These are phyloP conservation scores for Coemansia sp. DNA, from an alignment of 192 early-diverging fungal genomes.

Conservation along the genomic window DNA sequence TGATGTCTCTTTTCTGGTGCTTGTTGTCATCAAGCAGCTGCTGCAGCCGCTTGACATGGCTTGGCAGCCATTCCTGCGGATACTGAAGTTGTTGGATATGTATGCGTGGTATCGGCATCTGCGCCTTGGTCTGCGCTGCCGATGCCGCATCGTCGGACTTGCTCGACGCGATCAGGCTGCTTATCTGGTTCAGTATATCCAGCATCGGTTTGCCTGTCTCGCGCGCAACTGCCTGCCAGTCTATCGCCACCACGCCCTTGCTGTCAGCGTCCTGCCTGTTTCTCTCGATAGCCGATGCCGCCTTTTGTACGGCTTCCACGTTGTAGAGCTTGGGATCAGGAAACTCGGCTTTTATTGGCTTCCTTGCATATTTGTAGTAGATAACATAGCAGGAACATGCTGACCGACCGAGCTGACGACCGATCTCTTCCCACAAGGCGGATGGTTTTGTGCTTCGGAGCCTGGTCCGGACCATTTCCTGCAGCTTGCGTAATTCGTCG, in stretches of 20 bases:
- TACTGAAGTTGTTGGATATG: neutral
- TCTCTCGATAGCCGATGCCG: neutral
- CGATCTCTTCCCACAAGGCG: neutral
- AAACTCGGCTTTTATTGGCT: neutral
- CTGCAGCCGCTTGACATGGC: neutral
- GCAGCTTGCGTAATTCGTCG: neutral
- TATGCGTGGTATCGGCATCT: no score
- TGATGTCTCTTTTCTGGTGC: neutral
- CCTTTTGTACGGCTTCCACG: neutral
- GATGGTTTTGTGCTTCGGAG: neutral
- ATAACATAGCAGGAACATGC: neutral
- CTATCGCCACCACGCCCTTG: neutral
- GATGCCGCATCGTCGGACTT: no score
- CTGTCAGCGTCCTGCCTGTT: neutral
- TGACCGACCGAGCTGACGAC: neutral
- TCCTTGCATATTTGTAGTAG: neutral
- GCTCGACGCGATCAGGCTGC: no score
- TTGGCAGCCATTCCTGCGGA: neutral
- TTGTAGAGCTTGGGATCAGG: no score
- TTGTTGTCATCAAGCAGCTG: neutral
- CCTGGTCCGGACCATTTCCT: neutral
- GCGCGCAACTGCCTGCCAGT: neutral
- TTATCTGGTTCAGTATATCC: neutral
- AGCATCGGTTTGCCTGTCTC: neutral
- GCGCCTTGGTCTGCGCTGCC: no score